These are phyloP conservation scores for Xylona heveae DNA, from an alignment of 495 filamentous ascomycete species.

Conservation along the genomic window DNA sequence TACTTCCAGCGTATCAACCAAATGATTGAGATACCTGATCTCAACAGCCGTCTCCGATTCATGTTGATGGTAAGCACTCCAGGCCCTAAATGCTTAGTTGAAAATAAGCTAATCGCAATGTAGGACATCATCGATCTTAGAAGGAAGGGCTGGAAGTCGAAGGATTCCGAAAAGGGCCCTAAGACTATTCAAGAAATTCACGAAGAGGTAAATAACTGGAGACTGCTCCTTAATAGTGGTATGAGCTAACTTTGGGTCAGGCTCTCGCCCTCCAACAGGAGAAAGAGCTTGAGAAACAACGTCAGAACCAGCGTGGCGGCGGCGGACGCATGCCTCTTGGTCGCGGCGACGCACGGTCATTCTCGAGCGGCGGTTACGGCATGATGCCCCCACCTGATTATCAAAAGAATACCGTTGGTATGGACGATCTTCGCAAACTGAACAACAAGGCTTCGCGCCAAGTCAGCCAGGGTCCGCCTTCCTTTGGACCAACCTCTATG, in stretches of 20 bases:
- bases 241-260: conserved; percentile 17
- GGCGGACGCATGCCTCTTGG: conserved; percentile 48
- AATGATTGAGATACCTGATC: conserved; percentile 51
- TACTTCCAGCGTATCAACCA: conserved; percentile 77
- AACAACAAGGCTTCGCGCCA: conserved; percentile 36
- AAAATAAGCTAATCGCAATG: background rate
- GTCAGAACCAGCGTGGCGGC: conserved; percentile 31
- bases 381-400: conserved; percentile 45
- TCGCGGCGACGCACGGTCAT: conserved; percentile 69
- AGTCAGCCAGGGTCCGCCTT: conserved; percentile 29
- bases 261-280: conserved; percentile 47
- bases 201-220: conserved; percentile 38
- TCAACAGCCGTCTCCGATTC: conserved; percentile 76
- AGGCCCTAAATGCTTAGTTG: background rate
- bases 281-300: conserved; percentile 38
- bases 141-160: conserved; percentile 50
- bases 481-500: conserved; percentile 57
- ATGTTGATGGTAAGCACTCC: conserved; percentile 60
- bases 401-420: conserved; percentile 57
- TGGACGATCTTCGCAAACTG: conserved; percentile 73
- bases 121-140: conserved; percentile 76
- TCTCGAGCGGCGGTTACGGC: conserved; percentile 36
- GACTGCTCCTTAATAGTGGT: conserved; percentile 9
- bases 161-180: conserved; percentile 78
- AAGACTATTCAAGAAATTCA: conserved; percentile 89